Evolutionary conservation across 371 early-diverging fungal species (phyloP).

Genomic region (Mucor indicus): DNA sequence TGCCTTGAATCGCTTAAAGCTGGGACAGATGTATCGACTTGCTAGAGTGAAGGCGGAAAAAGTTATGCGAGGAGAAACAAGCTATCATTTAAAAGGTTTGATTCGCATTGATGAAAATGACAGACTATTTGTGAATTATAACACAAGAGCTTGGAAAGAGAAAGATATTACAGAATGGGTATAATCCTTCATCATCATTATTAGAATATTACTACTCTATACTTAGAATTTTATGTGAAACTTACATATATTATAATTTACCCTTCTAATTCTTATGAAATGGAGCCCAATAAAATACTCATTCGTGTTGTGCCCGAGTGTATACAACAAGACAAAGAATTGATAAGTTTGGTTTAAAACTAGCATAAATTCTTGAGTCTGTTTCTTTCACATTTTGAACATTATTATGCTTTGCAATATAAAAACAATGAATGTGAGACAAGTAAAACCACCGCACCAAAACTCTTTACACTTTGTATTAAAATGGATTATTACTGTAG

Average conservation of each 20-base stretch:
- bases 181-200: too few relatives aligned
- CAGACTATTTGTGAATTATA: constrained; percentile 16
- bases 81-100: constrained; percentile 21
- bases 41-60: constrained; percentile 37
- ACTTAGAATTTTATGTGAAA: too few relatives aligned
- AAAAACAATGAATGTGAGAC: constrained; percentile 45
- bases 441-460: constrained; percentile 22
- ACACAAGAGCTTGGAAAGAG: constrained; percentile 10
- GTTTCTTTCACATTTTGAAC: too few relatives aligned
- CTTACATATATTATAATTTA: too few relatives aligned
- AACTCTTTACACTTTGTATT: not conserved
- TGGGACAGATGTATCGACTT: constrained; percentile 25
- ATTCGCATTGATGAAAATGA: constrained; percentile 7
- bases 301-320: too few relatives aligned
- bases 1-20: constrained; percentile 16
- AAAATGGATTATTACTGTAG: constrained; percentile 9
- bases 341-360: too few relatives aligned
- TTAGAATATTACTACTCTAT: too few relatives aligned
- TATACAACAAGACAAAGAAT: too few relatives aligned
- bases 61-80: constrained; percentile 32
- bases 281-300: too few relatives aligned
- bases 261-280: too few relatives aligned
- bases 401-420: constrained; percentile 41
- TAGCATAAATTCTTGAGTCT: too few relatives aligned
- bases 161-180: constrained; percentile 25